phyloP scores from a whole-genome alignment of 768 basidiomycete genomes.

The Leccinum obscurum region DNA sequence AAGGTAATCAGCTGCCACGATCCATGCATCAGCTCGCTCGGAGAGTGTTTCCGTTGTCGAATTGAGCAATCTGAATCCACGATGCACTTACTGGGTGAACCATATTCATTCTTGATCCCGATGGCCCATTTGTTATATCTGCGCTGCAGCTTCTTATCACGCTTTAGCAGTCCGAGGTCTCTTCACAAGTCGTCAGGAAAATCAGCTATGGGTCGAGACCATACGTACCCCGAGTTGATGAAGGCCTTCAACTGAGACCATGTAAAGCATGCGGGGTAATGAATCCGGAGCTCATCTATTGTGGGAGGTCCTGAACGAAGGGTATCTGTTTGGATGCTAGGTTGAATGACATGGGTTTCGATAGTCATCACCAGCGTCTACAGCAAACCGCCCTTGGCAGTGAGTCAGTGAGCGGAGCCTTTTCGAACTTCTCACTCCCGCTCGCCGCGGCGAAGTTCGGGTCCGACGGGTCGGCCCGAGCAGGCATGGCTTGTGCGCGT shows the following conservation, averaged over 20 bases:
- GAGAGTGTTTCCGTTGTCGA: background rate
- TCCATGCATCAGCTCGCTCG: background rate
- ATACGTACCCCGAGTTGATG: conserved; percentile 69
- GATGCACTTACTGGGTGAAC: conserved; percentile 58
- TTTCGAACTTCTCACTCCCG: background rate
- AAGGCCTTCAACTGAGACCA: conserved; percentile 77
- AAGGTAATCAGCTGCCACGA: conserved; percentile 64
- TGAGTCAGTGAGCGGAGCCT: background rate
- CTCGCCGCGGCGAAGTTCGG: background rate
- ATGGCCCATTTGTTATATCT: conserved; percentile 62
- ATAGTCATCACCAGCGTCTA: conserved; percentile 18
- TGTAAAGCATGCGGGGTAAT: conserved; percentile 77
- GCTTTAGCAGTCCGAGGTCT: conserved; percentile 78
- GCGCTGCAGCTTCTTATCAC: conserved; percentile 65
- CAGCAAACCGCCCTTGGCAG: background rate
- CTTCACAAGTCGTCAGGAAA: conserved; percentile 37
- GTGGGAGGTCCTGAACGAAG: conserved; percentile 66
- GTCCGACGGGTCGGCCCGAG: conserved; percentile 2
- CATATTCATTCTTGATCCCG: conserved; percentile 57
- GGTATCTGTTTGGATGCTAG: conserved; percentile 30
- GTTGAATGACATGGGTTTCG: conserved; percentile 5
- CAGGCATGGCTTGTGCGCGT: background rate
- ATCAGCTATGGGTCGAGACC: background rate
- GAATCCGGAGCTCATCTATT: conserved; percentile 56
- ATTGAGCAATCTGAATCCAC: background rate